phyloP scores from a whole-genome alignment of 257 asterid species.

The Rubia yunnanensis region DNA sequence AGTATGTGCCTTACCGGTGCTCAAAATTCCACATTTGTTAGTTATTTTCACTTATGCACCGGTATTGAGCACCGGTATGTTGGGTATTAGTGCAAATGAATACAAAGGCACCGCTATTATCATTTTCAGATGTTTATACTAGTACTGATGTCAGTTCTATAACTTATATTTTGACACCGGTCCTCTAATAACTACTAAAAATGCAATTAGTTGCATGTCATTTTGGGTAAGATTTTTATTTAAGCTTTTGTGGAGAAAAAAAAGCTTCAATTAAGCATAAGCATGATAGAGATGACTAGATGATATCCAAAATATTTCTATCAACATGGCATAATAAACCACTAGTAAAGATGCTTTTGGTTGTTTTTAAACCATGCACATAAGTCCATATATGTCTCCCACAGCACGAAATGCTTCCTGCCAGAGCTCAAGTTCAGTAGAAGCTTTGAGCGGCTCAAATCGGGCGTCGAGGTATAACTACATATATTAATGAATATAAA shows the following conservation, averaged over 20 bases:
- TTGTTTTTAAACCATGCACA: conserved; percentile 27
- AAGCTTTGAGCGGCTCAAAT: conserved; percentile 32
- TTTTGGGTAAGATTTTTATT: conserved; percentile 28
- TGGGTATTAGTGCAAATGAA: no score
- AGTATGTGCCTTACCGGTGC: no score
- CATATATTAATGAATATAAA: no score
- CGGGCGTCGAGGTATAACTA: conserved; percentile 33
- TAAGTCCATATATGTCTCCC: conserved; percentile 31
- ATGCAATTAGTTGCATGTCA: conserved; percentile 33
- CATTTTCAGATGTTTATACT: no score
- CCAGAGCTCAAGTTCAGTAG: conserved; percentile 30
- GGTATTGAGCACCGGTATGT: no score
- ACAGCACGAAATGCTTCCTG: no score
- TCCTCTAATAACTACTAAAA: conserved; percentile 32
- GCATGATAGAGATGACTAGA: conserved; percentile 30
- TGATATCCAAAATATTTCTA: conserved; percentile 32
- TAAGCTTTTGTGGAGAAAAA: no score
- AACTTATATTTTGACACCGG: no score
- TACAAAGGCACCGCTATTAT: no score
- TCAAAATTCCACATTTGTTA: no score
- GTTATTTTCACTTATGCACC: no score
- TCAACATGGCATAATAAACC: conserved; percentile 26
- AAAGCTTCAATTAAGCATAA: conserved; percentile 32
- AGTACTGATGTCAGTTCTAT: no score
- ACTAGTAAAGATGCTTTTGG: conserved; percentile 30